Evolutionary conservation across 1,284 basidiomycete genomes (phyloP).

Genomic region (Tranzscheliella williamsii): DNA sequence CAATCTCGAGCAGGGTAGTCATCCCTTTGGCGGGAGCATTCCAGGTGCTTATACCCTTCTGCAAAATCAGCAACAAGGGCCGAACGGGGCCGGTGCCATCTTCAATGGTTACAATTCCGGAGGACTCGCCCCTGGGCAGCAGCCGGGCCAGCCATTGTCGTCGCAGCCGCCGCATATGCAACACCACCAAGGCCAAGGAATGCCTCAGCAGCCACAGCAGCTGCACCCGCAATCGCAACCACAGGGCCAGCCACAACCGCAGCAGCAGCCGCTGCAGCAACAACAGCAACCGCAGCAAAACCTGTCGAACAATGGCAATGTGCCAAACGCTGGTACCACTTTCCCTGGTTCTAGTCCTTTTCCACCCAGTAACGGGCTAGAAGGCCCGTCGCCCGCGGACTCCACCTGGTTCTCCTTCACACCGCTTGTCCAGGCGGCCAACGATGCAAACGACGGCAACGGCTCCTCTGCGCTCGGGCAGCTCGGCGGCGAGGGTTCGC

Average conservation of each 20-base stretch:
- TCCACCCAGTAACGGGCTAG: conserved; percentile 16
- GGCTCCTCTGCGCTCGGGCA: conserved; percentile 26
- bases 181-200: conserved; percentile 6
- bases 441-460: conserved; percentile 2
- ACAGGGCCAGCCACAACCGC: conserved; percentile 1
- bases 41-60: conserved; percentile 46
- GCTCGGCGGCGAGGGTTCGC: conserved; percentile 38
- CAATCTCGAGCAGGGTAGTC: conserved; percentile 30
- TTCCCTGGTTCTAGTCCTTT: conserved; percentile 21
- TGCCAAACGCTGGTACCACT: conserved; percentile 3
- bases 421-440: conserved; percentile 27
- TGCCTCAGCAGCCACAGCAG: conserved; percentile 5
- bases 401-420: conserved; percentile 49
- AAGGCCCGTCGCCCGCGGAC: conserved; percentile 39
- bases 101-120: not conserved
- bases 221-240: conserved; percentile 1
- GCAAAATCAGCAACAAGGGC: conserved; percentile 25
- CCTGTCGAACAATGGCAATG: conserved; percentile 4
- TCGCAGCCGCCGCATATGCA: conserved; percentile 3
- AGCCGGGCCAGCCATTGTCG: not conserved
- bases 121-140: not conserved
- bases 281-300: conserved; percentile 4
- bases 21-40: conserved; percentile 47
- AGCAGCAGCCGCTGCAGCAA: not conserved
- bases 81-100: not conserved